Base-by-base conservation (phyloP, 208 protist genomes). In the Trypanosomatidae sp. region DNA sequence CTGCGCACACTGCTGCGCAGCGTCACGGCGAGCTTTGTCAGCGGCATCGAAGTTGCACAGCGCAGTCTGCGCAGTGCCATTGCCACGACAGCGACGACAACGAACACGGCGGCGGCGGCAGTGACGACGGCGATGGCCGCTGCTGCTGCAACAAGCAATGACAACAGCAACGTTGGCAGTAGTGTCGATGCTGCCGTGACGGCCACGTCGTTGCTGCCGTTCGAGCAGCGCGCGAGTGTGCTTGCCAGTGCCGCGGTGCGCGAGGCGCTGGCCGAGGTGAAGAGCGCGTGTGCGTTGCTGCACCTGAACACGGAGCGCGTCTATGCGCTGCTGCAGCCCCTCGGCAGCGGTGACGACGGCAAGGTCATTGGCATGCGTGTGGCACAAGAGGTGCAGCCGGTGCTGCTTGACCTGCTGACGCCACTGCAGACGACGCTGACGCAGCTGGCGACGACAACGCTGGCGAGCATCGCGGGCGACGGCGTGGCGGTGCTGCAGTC, bases 251-350 rank as follows among this genome's bases (percentile, higher is more conserved):
- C 48, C 6, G 62, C 66, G 51, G 43, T 92, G 25, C 62, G 67
- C 1, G 75, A 88, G 65, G 58, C 66, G 13, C 57, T 88, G 18
- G 83, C 72, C 16, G 68, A 84, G 60, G 60, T 88, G 22, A 92
- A 92, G 52, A 82, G 75, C 49, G 52, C 64, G 13, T 88, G 77
- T 32, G 77, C 82, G 15, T 50, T 92, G 44, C 70, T 92, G 26
- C 54, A 66, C 19, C 61, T 73, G 13, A 62, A 75, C 49, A 53
- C 58, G 19, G 50, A 64, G 51, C 38, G 61, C 11, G 66, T 67
- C 7, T 53, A 72, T 40, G 56, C 57, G 18, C 39, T 72, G 30
- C 30, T 56, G 67, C 25, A 28, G 52, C n/a, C 21, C 32, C 7
- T 33, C 49, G 0, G 30, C 43, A 13, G 19, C 50, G 26, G 5